Evolutionary conservation across 1,139 yeast species (phyloP), one percentile per base, ranked within the genome.

Genomic region (Kurtzmaniella natalensis): DNA sequence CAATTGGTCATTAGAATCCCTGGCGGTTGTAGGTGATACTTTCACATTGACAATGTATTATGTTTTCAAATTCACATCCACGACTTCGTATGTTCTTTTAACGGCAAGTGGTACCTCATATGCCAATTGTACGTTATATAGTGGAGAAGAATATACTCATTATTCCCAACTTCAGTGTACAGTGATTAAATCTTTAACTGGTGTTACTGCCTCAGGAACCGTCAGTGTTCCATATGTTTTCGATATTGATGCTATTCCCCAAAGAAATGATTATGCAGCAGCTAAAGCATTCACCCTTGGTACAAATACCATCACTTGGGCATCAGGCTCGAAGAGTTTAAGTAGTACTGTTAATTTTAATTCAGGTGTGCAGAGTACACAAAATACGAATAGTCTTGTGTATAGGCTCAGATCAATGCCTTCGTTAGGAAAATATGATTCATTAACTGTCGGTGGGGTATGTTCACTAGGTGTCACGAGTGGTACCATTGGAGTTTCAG

Each of bases 31-130:
- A 0, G 64, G 64, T 11, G 67, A 61, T 38, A 59, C 65, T 6
- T 60, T 61, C 43, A 44, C 54, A 1, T 53, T 61, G 32, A 36
- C 35, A 14, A 40, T 61, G 43, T 64, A 64, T 4, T 50, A 61
- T 45, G 65, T 56, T 3, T 60, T 48, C 39, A 57, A 56, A 36
- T 57, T 59, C 33, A 54, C 62, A 5, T 31, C 57, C 4, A 18
- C 44, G 5, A 25, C 45, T 14, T 5, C 38, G 5, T 25, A 46
- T 3, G 32, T 58, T 4, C 29, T 38, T 14, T 48, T 60, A 28
- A 27, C 31, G 6, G 60, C 45, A 0, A 47, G 48, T 9, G 33
- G 44, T 3, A 38, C 34, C 1, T 31, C 37, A 1, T 57, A 45
- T 36, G 68, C 68, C 3, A 51, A 51, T 6, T 61, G 68, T 53